A percentile compares a stretch with the other conserved stretches of the same genome.
These are phyloP conservation scores for Silene noctiflora DNA, from an alignment of 179 eudicot genomes.

Conservation along the genomic window DNA sequence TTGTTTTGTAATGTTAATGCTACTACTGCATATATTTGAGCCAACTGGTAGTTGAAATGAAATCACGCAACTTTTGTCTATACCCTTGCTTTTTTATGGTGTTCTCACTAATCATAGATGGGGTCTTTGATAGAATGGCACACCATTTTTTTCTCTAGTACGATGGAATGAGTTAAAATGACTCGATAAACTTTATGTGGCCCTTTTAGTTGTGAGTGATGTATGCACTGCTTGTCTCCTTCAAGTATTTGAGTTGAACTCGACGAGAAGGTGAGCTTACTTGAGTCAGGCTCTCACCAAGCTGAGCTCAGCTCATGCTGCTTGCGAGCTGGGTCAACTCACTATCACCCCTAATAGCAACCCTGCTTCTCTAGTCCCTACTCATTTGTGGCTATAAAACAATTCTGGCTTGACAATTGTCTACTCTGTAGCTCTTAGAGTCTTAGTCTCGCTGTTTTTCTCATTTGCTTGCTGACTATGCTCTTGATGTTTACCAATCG, in stretches of 20 bases:
- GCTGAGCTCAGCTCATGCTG: not conserved
- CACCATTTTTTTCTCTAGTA: not conserved
- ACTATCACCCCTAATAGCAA: no score
- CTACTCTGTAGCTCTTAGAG: not conserved
- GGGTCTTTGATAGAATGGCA: not conserved
- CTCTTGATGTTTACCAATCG: not conserved
- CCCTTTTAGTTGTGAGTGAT: no score
- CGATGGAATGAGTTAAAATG: not conserved
- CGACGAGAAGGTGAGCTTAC: not conserved
- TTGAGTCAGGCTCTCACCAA: not conserved
- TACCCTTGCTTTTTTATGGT: not conserved
- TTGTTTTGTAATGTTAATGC: not conserved
- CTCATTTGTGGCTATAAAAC: not conserved
- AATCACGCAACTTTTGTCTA: not conserved
- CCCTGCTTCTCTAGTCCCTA: no score
- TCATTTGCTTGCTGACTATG: not conserved
- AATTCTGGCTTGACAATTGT: not conserved
- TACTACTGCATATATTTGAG: constrained; percentile 12
- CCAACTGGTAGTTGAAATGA: constrained; percentile 14
- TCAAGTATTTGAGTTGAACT: no score
- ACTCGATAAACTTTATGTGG: no score
- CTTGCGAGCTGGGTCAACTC: no score
- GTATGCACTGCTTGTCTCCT: no score
- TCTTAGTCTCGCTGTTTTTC: not conserved
- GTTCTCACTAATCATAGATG: not conserved